These are phyloP conservation scores for Nicotiana obtusifolia DNA, from an alignment of 257 asterid genomes.

Conservation along the genomic window DNA sequence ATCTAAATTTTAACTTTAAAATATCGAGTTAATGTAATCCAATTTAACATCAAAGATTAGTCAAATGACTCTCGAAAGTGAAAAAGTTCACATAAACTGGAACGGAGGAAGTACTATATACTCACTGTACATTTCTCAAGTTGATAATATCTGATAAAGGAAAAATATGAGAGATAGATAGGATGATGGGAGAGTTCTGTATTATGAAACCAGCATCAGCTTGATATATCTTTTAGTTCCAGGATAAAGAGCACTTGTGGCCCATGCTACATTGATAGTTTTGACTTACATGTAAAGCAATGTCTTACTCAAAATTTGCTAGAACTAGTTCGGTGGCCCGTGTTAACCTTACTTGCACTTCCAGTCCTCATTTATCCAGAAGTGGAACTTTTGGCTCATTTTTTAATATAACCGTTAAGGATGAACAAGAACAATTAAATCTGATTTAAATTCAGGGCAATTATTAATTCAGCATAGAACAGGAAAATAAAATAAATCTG, in stretches of 20 bases:
- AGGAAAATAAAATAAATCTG: neutral
- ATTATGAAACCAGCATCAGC: neutral
- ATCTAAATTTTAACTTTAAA: too few species aligned
- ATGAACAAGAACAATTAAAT: neutral
- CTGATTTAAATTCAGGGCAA: neutral
- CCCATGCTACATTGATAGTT: neutral
- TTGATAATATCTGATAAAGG: neutral
- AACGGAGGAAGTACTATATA: neutral
- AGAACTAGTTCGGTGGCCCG: neutral
- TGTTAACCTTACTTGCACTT: neutral
- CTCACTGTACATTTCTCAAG: slow-evolving; percentile 1
- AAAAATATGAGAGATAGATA: neutral
- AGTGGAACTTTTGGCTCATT: neutral
- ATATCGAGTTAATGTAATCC: too few species aligned
- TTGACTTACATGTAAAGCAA: neutral
- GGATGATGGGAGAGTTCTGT: neutral
- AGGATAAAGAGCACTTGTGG: neutral
- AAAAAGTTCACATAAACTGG: too few species aligned
- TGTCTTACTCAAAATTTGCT: neutral
- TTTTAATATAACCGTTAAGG: neutral
- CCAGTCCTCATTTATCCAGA: neutral
- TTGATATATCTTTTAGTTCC: neutral
- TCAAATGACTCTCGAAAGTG: too few species aligned
- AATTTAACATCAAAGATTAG: too few species aligned
- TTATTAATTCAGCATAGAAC: neutral